Conservation (phyloP, 176 grass and related monocot species). For the Coix lacrymajobi region DNA sequence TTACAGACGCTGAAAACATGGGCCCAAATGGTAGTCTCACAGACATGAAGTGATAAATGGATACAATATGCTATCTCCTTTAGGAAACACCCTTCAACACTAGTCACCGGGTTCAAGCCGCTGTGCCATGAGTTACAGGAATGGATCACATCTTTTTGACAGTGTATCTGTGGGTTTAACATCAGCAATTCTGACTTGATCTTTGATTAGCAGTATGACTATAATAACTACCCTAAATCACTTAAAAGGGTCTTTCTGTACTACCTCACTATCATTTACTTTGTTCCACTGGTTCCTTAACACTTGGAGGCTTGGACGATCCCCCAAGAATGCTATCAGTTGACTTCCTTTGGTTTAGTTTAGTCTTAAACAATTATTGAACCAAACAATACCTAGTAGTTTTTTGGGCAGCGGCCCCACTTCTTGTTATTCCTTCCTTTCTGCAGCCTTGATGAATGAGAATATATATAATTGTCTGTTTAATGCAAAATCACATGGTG, state of each 20-base stretch:
- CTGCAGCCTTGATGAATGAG: background rate
- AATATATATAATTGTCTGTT: background rate
- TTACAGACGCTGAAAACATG: too few relatives aligned
- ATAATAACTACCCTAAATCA: slow-evolving; percentile 2
- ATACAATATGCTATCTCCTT: too few relatives aligned
- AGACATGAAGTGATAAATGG: too few relatives aligned
- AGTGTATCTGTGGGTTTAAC: background rate
- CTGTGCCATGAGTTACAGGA: too few relatives aligned
- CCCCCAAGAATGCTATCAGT: background rate
- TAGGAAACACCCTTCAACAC: too few relatives aligned
- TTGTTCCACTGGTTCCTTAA: background rate
- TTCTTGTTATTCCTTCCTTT: background rate
- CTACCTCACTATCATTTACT: background rate
- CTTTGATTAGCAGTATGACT: background rate
- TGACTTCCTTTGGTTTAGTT: background rate
- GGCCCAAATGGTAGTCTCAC: too few relatives aligned
- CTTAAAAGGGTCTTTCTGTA: background rate
- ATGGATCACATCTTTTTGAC: background rate
- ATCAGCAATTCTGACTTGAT: background rate
- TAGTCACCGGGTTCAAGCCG: too few relatives aligned
- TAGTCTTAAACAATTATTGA: background rate
- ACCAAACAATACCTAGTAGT: background rate
- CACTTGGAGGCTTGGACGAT: background rate
- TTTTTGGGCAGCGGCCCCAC: too few relatives aligned
- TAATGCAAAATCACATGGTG: background rate